Base-by-base conservation (phyloP, 2,329 filamentous ascomycete genomes). In the Colletotrichum sp. region DNA sequence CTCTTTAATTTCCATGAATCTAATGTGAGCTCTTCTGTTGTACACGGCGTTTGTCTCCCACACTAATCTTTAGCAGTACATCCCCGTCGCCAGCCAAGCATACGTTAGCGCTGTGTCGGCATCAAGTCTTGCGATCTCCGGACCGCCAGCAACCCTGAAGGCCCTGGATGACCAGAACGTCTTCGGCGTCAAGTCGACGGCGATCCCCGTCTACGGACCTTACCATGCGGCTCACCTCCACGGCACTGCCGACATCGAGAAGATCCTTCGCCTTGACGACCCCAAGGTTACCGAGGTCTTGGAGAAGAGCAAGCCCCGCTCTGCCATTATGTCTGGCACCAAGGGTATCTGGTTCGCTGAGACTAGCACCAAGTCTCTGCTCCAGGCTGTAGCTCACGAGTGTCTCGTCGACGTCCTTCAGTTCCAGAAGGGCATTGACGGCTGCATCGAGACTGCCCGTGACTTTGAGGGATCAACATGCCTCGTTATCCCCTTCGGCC, bases 171-270 rank as follows among this genome's bases (percentile, higher is more conserved):
- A 83, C 61, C 83, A 84, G 34, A 80, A 85, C 16, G 78, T 85
- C 58, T 85, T 87, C 38, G 83, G 86, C 8, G 82, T 83, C 38
- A 86, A 86, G 77, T 84, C 86, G 16, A 87, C 86, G n/a, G 83
- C 86, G 3, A 87, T 91, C 68, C 88, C 90, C 0, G 87, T 92
- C 30, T 88, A 89, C 77, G 90, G 88, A 0, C 90, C 90, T 8
- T 92, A 91, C 79, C 90, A 92, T 79, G 89, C 90, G 48, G 77
- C 87, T 4, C 89, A 91, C 80, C 83, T 92, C n/a, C 87, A 91
- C 79, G 83, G 83, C 1, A 78, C 80, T 18, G 82, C 80, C 21
- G 85, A 90, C 73, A 81, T 90, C 24, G 84, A 86, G 61, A 83
- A 82, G 74, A 86, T 91, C 30, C 81, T 91, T 34, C 82, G 83